Conservation (phyloP, 2,329 filamentous ascomycete species). For the Cytospora leucostoma region DNA sequence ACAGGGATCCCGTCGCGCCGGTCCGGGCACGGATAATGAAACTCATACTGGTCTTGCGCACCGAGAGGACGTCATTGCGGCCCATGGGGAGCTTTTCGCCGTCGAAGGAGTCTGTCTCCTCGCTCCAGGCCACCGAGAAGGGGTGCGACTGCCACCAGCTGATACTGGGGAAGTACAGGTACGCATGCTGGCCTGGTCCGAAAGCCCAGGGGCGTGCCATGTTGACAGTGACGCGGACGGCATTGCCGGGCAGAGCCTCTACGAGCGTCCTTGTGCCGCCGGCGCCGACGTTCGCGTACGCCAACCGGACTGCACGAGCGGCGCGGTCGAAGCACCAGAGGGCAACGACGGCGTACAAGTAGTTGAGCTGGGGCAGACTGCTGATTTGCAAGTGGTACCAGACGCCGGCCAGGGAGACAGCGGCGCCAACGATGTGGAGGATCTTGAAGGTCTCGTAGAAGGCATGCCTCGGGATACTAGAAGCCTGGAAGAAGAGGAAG, state of each 20-base stretch:
- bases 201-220: constrained; percentile 78
- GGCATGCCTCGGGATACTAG: constrained; percentile 71
- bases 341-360: constrained; percentile 63
- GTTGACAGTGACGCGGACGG: constrained; percentile 70
- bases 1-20: constrained; percentile 71
- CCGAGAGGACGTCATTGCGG: constrained; percentile 58
- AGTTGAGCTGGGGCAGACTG: constrained; percentile 55
- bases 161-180: constrained; percentile 74
- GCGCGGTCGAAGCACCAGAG: constrained; percentile 68
- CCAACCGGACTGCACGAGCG: constrained; percentile 58
- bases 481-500: constrained; percentile 66
- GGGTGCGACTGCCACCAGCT: constrained; percentile 76
- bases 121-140: constrained; percentile 78
- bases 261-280: constrained; percentile 70
- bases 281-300: constrained; percentile 66
- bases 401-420: constrained; percentile 60
- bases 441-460: constrained; percentile 80
- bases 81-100: constrained; percentile 61
- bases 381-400: constrained; percentile 67
- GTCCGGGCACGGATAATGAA: constrained; percentile 74
- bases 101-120: constrained; percentile 57
- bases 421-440: constrained; percentile 66
- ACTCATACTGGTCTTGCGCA: constrained; percentile 66
- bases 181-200: constrained; percentile 75
- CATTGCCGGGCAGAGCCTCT: constrained; percentile 75